Conservation (phyloP, 495 filamentous ascomycete species). For the Aspergillus sclerotiicarbonarius region DNA sequence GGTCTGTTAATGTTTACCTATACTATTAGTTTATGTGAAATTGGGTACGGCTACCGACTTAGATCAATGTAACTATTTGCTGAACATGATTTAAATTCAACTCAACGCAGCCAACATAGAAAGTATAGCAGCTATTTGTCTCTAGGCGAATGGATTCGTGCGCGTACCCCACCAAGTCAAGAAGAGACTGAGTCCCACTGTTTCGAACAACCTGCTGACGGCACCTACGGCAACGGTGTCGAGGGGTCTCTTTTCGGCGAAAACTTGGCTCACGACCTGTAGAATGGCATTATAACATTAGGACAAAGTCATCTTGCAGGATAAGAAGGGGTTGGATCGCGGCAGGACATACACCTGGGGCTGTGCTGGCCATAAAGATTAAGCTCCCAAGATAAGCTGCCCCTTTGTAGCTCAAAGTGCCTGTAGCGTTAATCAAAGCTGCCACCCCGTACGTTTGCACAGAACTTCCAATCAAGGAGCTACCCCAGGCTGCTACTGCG, state of each 20-base stretch:
- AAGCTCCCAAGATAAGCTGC: conserved; percentile 89
- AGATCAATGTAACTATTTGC: no score
- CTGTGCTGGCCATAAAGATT: conserved; percentile 87
- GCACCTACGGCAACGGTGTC: conserved; percentile 86
- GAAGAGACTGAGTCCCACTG: conserved; percentile 86
- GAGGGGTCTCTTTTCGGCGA: conserved; percentile 85
- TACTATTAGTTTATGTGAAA: no score
- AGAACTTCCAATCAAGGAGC: conserved; percentile 81
- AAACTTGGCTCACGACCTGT: conserved; percentile 80
- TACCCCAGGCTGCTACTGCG: conserved; percentile 86
- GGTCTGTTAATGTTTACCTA: no score
- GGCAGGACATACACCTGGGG: conserved; percentile 74
- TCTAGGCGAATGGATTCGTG: conserved; percentile 75
- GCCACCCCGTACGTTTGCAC: conserved; percentile 93
- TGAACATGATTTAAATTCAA: no score
- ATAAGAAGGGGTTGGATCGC: no score
- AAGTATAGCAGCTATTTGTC: neutral
- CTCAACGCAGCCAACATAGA: neutral
- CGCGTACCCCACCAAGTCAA: conserved; percentile 97
- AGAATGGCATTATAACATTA: neutral
- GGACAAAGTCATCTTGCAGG: neutral
- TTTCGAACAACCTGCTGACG: conserved; percentile 83
- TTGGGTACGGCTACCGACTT: no score
- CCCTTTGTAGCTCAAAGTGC: conserved; percentile 92
- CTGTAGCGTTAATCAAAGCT: conserved; percentile 92